These are phyloP conservation scores for Pythium vanterpoolii DNA, from an alignment of 352 stramenopile genomes.

Conservation along the genomic window DNA sequence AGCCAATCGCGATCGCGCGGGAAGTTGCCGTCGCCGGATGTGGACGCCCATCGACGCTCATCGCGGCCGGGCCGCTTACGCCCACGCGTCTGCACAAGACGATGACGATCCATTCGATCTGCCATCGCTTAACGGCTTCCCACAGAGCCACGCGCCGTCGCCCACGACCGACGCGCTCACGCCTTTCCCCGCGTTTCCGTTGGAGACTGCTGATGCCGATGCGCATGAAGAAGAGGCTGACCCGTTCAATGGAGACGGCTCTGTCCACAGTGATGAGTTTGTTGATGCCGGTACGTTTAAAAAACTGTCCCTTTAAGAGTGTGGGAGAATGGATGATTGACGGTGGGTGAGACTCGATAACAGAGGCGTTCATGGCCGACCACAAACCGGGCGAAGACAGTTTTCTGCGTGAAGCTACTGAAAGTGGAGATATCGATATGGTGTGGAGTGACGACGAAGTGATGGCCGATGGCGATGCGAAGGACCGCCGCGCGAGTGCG, in stretches of 20 bases:
- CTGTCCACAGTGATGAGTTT: conserved; percentile 55
- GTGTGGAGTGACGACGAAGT: conserved; percentile 30
- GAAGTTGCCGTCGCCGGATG: neutral
- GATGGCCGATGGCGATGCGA: conserved; percentile 14
- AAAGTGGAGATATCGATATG: conserved; percentile 11
- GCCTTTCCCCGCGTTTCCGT: conserved; percentile 1
- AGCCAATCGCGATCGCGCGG: no score
- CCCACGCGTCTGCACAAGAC: neutral
- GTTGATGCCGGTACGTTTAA: conserved; percentile 56
- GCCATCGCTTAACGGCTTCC: conserved; percentile 32
- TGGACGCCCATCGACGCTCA: neutral
- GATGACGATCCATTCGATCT: conserved; percentile 35
- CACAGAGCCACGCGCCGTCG: neutral
- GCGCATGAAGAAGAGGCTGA: neutral
- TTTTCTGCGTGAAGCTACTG: conserved; percentile 22
- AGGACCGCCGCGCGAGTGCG: conserved; percentile 40
- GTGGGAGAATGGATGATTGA: neutral
- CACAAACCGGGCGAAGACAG: conserved; percentile 21
- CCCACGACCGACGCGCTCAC: neutral
- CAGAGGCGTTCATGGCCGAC: conserved; percentile 24
- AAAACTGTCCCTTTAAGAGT: neutral
- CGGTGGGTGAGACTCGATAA: neutral
- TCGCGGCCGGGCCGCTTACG: neutral
- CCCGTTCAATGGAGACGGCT: conserved; percentile 10
- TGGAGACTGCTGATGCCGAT: neutral